Evolutionary conservation across 768 basidiomycete genomes (phyloP).

Genomic region (Infundibulicybe gibba): DNA sequence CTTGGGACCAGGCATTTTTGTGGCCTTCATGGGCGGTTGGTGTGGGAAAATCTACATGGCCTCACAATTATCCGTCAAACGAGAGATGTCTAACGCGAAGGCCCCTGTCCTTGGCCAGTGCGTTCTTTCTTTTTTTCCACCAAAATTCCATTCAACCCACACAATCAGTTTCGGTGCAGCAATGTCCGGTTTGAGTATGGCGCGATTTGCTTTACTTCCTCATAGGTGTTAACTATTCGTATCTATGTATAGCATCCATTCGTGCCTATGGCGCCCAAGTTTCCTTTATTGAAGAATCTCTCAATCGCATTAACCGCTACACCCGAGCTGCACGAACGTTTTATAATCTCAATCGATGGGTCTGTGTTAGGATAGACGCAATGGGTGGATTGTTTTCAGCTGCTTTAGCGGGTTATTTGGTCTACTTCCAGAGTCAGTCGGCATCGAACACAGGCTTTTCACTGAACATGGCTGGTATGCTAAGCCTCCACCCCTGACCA

Average conservation of each 20-base stretch:
- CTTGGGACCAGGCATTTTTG: slow-evolving; percentile 38
- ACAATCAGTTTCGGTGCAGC: slow-evolving; percentile 44
- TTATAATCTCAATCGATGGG: slow-evolving; percentile 49
- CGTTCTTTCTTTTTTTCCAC: slow-evolving; percentile 22
- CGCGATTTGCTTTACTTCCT: neutral
- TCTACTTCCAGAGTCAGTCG: slow-evolving; percentile 36
- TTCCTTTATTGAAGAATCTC: slow-evolving; percentile 38
- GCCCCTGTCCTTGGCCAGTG: slow-evolving; percentile 33
- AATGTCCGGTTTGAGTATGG: slow-evolving; percentile 50
- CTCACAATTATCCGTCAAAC: slow-evolving; percentile 44
- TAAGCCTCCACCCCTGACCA: slow-evolving; percentile 24
- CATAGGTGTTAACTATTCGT: neutral
- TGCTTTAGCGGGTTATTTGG: slow-evolving; percentile 50
- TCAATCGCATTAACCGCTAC: slow-evolving; percentile 52
- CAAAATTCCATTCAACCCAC: slow-evolving; percentile 15
- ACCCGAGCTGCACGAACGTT: slow-evolving; percentile 40
- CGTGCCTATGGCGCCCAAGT: slow-evolving; percentile 63
- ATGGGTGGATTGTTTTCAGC: slow-evolving; percentile 55
- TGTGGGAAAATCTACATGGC: slow-evolving; percentile 41
- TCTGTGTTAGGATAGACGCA: slow-evolving; percentile 50
- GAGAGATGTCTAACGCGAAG: slow-evolving; percentile 42
- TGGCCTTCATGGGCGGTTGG: slow-evolving; percentile 38
- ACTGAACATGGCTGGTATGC: slow-evolving; percentile 47
- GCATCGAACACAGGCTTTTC: slow-evolving; percentile 48
- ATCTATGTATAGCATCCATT: slow-evolving; percentile 40